Evolutionary conservation across 306 rosid species (phyloP).

Genomic region (Pterocarpus santalinus): DNA sequence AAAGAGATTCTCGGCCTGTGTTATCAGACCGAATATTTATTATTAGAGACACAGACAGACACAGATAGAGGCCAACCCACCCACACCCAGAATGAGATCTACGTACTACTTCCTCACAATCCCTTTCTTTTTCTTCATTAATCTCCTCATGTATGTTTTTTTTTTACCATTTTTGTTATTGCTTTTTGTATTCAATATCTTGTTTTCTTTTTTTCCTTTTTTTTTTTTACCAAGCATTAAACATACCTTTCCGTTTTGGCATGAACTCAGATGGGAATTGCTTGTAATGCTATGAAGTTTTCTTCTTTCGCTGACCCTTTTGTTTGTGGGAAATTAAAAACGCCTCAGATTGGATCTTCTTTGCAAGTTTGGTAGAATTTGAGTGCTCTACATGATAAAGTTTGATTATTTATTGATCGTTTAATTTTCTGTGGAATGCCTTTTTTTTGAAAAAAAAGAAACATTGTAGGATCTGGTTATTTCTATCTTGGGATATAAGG

Average conservation of each 20-base stretch:
- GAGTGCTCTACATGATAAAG: not conserved
- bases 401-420: constrained; percentile 11
- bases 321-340: constrained; percentile 14
- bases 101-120: constrained; percentile 20
- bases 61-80: not conserved
- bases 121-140: constrained; percentile 30
- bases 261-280: constrained; percentile 36
- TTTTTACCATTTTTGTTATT: not conserved
- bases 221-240: not conserved
- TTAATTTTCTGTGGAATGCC: constrained; percentile 11
- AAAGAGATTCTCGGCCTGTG: constrained; percentile 25
- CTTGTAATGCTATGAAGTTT: constrained; percentile 12
- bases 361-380: constrained; percentile 38
- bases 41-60: constrained; percentile 5
- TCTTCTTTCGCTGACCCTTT: not conserved
- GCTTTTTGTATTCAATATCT: not conserved
- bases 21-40: constrained; percentile 22
- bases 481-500: not conserved
- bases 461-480: constrained; percentile 45
- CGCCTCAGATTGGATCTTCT: constrained; percentile 50
- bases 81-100: constrained; percentile 53
- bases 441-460: not conserved
- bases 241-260: not conserved
- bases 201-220: not conserved
- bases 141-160: constrained; percentile 40